Percentiles rank a stretch among this genome's conserved stretches.
phyloP scores from a whole-genome alignment of 352 stramenopile genomes.

The Pythium chondricola region DNA sequence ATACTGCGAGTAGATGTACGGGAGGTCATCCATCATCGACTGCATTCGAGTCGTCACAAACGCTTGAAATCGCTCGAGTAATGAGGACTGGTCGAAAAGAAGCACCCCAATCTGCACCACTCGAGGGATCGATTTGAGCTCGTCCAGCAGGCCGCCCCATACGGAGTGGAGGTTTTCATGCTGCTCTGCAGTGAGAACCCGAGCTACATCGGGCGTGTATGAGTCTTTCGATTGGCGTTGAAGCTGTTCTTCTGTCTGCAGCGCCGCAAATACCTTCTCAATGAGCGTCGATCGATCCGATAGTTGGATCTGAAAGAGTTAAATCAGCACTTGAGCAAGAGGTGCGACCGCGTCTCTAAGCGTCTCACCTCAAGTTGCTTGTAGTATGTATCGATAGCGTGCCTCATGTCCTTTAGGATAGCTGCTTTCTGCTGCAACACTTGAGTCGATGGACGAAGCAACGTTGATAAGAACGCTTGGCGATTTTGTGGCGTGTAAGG shows the following conservation, averaged over 20 bases:
- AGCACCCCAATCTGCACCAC: conserved; percentile 45
- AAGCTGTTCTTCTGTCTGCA: too few species aligned
- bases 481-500: conserved; percentile 20
- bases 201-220: too few species aligned
- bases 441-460: conserved; percentile 14
- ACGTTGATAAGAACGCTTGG: conserved; percentile 8
- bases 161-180: conserved; percentile 36
- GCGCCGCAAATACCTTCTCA: conserved; percentile 1
- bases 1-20: conserved; percentile 45
- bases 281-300: conserved; percentile 8
- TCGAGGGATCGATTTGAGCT: conserved; percentile 21
- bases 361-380: conserved; percentile 24
- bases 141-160: conserved; percentile 33
- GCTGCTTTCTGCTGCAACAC: conserved; percentile 8
- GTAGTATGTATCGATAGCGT: conserved; percentile 23
- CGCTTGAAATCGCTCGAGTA: conserved; percentile 27
- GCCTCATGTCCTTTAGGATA: conserved; percentile 20
- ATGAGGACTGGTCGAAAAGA: conserved; percentile 41
- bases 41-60: conserved; percentile 27
- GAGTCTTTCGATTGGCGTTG: conserved; percentile 17
- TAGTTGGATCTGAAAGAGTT: conserved; percentile 8
- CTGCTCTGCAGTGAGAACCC: conserved; percentile 16
- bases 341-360: background rate
- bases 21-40: conserved; percentile 37
- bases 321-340: background rate